A percentile compares a stretch with the other conserved stretches of the same genome.
phyloP scores from a whole-genome alignment of 164 flowering plant species.

The Paratinospora sagittata region DNA sequence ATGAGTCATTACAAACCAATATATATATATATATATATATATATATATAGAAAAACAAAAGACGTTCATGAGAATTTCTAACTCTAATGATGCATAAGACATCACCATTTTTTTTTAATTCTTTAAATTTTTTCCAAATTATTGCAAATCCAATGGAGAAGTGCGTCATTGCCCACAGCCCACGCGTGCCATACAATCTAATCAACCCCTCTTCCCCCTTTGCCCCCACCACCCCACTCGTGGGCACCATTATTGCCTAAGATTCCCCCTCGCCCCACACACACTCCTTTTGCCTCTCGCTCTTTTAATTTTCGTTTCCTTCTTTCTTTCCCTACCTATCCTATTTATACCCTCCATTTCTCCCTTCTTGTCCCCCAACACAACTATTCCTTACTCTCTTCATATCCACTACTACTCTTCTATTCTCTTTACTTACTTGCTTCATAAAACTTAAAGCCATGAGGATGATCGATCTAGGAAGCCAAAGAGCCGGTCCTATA shows the following conservation, averaged over 20 bases:
- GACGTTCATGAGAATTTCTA: background rate
- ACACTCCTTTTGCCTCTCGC: background rate
- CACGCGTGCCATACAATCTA: constrained; percentile 2
- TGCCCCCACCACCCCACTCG: constrained; percentile 4
- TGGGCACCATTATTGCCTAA: constrained; percentile 2
- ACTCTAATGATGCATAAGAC: background rate
- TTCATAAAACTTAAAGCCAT: constrained; percentile 3
- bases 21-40: too few relatives aligned
- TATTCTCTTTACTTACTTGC: too few relatives aligned
- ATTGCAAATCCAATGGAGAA: background rate
- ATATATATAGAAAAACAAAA: too few relatives aligned
- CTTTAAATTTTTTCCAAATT: background rate
- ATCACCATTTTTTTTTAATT: too few relatives aligned
- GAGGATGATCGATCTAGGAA: constrained; percentile 46
- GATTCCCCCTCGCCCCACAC: background rate
- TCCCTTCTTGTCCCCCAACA: background rate
- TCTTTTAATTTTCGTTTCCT: background rate
- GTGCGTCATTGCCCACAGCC: background rate
- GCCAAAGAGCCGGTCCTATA: constrained; percentile 33
- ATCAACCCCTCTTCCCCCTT: background rate
- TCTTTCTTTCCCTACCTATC: background rate
- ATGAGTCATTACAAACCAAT: too few relatives aligned
- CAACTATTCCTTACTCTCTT: background rate
- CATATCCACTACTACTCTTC: background rate
- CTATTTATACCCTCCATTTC: background rate